Conservation (phyloP, 2,329 filamentous ascomycete genomes). For the Aspergillus niger region DNA sequence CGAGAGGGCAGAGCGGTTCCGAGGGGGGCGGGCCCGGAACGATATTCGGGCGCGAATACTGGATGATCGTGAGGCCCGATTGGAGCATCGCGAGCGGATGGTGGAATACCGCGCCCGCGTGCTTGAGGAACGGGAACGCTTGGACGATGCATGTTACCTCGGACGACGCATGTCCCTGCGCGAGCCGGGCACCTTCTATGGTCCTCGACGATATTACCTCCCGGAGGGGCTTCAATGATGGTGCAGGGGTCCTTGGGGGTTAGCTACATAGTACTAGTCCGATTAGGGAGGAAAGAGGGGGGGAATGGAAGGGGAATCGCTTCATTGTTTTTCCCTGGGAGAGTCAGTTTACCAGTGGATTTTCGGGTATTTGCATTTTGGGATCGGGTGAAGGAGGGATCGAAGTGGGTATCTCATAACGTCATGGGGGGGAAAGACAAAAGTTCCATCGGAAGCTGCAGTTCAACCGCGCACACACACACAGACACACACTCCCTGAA, state of each 20-base stretch:
- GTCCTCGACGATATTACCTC: conserved; percentile 16
- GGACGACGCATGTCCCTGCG: conserved; percentile 21
- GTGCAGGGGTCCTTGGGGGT: not conserved
- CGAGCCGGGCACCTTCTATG: conserved; percentile 18
- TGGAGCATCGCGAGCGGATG: conserved; percentile 28
- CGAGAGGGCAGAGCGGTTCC: conserved; percentile 6
- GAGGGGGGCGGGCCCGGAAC: conserved; percentile 19
- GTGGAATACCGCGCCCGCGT: conserved; percentile 24
- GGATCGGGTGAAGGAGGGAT: conserved; percentile 6
- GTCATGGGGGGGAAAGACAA: conserved; percentile 4
- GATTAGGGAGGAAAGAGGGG: not conserved
- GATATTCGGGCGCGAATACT: conserved; percentile 33
- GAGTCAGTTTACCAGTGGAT: not conserved
- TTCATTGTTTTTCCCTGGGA: conserved; percentile 9
- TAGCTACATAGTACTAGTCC: no score
- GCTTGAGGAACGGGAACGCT: conserved; percentile 25
- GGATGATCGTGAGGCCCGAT: conserved; percentile 28
- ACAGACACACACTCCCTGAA: no score
- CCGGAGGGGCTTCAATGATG: conserved; percentile 13
- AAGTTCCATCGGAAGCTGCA: conserved; percentile 1
- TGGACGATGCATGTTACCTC: conserved; percentile 15
- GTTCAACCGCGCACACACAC: not conserved
- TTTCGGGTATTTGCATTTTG: conserved; percentile 7
- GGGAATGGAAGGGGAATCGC: not conserved
- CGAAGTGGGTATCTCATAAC: conserved; percentile 8